Conservation (phyloP, 2,329 filamentous ascomycete species). For the Keithomyces neogunnii region DNA sequence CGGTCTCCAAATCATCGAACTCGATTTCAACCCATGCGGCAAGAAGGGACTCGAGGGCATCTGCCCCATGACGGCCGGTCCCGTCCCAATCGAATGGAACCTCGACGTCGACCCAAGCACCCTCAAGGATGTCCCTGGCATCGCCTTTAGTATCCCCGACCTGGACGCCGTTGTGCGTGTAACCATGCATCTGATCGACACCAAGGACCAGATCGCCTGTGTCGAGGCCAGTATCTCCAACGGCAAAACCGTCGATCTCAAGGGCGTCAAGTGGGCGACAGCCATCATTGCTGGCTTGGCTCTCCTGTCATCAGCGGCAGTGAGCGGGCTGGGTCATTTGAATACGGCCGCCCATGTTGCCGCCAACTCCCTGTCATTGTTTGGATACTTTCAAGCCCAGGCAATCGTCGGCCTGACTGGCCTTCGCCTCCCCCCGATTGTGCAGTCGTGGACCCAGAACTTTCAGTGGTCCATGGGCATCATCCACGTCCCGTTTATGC, state of each 20-base stretch:
- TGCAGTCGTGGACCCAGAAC: slow-evolving; percentile 88
- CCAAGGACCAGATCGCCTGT: slow-evolving; percentile 62
- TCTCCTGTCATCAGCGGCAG: slow-evolving; percentile 74
- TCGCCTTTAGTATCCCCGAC: slow-evolving; percentile 84
- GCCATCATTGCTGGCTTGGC: slow-evolving; percentile 79
- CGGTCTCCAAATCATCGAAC: slow-evolving; percentile 58
- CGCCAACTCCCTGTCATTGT: slow-evolving; percentile 81
- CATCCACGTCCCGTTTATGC: slow-evolving; percentile 74
- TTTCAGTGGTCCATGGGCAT: slow-evolving; percentile 98
- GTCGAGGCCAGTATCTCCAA: slow-evolving; percentile 83
- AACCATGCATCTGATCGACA: slow-evolving; percentile 62
- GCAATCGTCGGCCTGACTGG: slow-evolving; percentile 81
- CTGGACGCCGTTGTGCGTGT: slow-evolving; percentile 77
- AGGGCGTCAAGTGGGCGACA: slow-evolving; percentile 80
- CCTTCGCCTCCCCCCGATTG: slow-evolving; percentile 74
- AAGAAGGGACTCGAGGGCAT: slow-evolving; percentile 56
- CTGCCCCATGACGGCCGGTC: slow-evolving; percentile 82
- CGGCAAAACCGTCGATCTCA: slow-evolving; percentile 80
- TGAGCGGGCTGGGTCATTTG: slow-evolving; percentile 83
- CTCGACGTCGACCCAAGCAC: slow-evolving; percentile 48
- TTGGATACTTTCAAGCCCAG: slow-evolving; percentile 88
- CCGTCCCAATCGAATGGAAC: slow-evolving; percentile 65
- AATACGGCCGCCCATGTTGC: slow-evolving; percentile 92
- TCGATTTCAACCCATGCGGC: slow-evolving; percentile 64
- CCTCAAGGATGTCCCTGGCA: slow-evolving; percentile 60